A percentile compares a stretch with the other conserved stretches of the same genome.
phyloP scores from a whole-genome alignment of 495 filamentous ascomycete species.

The Neohortaea acidophila region DNA sequence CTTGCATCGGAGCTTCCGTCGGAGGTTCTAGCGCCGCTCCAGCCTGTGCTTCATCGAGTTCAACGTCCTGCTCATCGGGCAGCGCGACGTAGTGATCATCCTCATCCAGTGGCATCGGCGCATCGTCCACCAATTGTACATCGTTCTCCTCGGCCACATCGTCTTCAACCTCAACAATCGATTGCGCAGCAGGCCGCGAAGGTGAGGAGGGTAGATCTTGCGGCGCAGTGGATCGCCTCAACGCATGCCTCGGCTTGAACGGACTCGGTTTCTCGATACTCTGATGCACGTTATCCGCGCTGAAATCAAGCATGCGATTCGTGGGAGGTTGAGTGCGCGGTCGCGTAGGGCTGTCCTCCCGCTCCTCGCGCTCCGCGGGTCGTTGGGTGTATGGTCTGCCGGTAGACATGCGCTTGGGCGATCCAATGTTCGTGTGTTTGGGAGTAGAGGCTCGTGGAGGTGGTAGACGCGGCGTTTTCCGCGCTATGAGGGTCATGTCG shows the following conservation, averaged over 20 bases:
- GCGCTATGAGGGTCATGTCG: conserved; percentile 19
- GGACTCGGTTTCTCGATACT: conserved; percentile 14
- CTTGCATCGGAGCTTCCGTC: background rate
- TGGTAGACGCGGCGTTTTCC: conserved; percentile 14
- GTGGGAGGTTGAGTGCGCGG: conserved; percentile 10
- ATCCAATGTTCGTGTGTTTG: conserved; percentile 17
- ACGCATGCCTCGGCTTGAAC: conserved; percentile 12
- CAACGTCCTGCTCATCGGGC: background rate
- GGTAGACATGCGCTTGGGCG: conserved; percentile 15
- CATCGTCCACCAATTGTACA: conserved; percentile 3
- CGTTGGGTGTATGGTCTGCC: conserved; percentile 1
- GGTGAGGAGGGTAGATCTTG: background rate
- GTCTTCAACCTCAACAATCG: conserved; percentile 2
- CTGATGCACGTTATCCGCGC: background rate
- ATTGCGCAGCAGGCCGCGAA: background rate
- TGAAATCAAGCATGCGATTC: conserved; percentile 14
- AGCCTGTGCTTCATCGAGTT: conserved; percentile 18
- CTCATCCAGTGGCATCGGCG: conserved; percentile 10
- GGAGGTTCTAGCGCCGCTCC: background rate
- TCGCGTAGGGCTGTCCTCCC: background rate
- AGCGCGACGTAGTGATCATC: background rate
- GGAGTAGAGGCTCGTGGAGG: conserved; percentile 13
- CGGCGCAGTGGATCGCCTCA: conserved; percentile 8
- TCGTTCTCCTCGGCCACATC: conserved; percentile 3
- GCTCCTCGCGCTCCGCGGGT: background rate